Evolutionary conservation across 768 basidiomycete species (phyloP), one percentile per base, ranked within the genome.

Genomic region (Suillus alpinus): DNA sequence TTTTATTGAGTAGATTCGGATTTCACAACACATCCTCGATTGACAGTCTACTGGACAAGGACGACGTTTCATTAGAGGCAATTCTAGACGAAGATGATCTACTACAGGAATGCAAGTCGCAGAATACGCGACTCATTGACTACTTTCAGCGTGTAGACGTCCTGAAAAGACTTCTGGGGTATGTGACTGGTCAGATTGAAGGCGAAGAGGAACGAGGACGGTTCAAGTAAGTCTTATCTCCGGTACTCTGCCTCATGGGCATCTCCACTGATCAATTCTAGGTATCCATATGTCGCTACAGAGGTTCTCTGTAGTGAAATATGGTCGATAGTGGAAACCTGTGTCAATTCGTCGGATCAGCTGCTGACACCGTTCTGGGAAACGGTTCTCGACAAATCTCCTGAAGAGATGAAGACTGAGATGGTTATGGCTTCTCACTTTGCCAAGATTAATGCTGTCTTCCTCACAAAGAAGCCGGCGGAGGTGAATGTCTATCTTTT

Each of bases 241-340:
- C 23, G 31, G 40, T 53, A 40, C 16, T 34, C 39, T 61, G 13
- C 46, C 49, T 26, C 56, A 57, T 65, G 58, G 37, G 64, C 36
- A 36, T 18, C 23, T 7, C 34, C 29, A 55, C 26, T 18, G 20
- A 57, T 57, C 43, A 43, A 49, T 31, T 34, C 56, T 63, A 97
- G 95, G 75, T 98, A 94, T 74, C 94, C 95, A 1, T 90, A 92
- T 68, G 86, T 95, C 23, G 90, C 94, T 16, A 94, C 95, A 31
- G 96, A 98, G 73, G 94, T 98, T 26, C 83, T 98, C 37, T 95
- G 94, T 76, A 91, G 92, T 74, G 95, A 96, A 67, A 89, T 96
- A 75, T 97, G 94, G 89, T 91, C 90, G 23, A 92, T 98, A 68
- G 87, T 94, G 52, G 94, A 95, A 75, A 93, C 92, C 1, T 92